These are phyloP conservation scores for Oenanthe javanica DNA, from an alignment of 140 eudicot genomes.

Conservation along the genomic window DNA sequence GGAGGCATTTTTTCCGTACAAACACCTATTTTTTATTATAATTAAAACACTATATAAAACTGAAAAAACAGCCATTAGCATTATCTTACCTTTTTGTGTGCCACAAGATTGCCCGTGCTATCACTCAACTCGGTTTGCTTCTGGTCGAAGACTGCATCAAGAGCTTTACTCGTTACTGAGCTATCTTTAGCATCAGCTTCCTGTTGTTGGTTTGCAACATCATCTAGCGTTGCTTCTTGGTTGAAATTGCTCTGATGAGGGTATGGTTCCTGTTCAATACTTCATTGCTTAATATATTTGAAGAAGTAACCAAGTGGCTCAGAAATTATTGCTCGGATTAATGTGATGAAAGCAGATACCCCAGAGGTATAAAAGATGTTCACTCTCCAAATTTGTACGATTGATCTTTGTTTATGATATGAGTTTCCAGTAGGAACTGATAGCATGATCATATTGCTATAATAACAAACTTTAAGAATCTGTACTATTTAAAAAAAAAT, in stretches of 20 bases:
- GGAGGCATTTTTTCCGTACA: not conserved
- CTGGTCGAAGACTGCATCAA: not conserved
- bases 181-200: not conserved
- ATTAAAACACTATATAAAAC: not conserved
- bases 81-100: not conserved
- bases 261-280: conserved; percentile 1
- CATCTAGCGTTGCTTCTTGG: not conserved
- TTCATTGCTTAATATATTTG: not conserved
- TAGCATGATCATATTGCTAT: not conserved
- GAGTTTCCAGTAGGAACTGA: not conserved
- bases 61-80: not conserved
- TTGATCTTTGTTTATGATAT: not conserved
- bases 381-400: not conserved
- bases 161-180: not conserved
- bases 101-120: not conserved
- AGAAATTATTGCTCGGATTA: not conserved
- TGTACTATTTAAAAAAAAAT: not conserved
- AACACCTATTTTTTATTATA: not conserved
- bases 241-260: conserved; percentile 2
- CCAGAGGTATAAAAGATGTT: not conserved
- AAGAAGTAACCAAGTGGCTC: not conserved
- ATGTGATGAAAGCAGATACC: not conserved
- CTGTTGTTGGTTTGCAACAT: not conserved
- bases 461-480: not conserved
- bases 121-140: not conserved